A percentile compares a stretch with the other conserved stretches of the same genome.
Conservation (phyloP, 352 stramenopile species). For the Phytophthora sp. region DNA sequence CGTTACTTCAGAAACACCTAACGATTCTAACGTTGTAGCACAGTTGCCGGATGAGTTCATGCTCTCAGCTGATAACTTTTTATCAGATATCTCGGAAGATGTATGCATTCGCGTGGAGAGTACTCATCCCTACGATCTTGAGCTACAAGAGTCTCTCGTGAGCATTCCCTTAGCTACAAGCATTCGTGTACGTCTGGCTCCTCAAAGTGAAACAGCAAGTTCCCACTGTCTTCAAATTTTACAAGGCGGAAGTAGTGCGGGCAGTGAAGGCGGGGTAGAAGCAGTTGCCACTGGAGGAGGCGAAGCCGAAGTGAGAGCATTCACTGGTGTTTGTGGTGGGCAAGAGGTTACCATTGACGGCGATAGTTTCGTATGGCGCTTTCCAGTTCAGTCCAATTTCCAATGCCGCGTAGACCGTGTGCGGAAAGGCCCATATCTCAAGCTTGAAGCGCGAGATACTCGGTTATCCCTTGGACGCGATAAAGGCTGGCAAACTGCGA, state of each 20-base stretch:
- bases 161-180: conserved; percentile 84
- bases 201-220: conserved; percentile 80
- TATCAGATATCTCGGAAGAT: conserved; percentile 85
- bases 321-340: conserved; percentile 79
- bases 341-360: conserved; percentile 89
- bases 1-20: background rate
- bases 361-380: conserved; percentile 88
- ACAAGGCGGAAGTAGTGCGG: conserved; percentile 54
- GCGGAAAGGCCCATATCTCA: conserved; percentile 87
- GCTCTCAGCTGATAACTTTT: conserved; percentile 88
- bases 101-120: conserved; percentile 85
- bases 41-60: conserved; percentile 85
- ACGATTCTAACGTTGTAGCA: background rate
- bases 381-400: conserved; percentile 90
- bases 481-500: conserved; percentile 90
- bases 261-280: conserved; percentile 53
- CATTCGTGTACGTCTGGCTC: conserved; percentile 80
- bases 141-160: conserved; percentile 81
- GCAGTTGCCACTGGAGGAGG: conserved; percentile 58
- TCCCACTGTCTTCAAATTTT: conserved; percentile 90
- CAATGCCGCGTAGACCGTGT: conserved; percentile 87
- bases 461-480: conserved; percentile 82
- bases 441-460: conserved; percentile 89
- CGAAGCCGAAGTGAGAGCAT: conserved; percentile 85
- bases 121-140: conserved; percentile 80